Percentiles rank a stretch among this genome's conserved stretches.
These are phyloP conservation scores for Cladosporium sp. DNA, from an alignment of 2,329 filamentous ascomycete genomes.

Conservation along the genomic window DNA sequence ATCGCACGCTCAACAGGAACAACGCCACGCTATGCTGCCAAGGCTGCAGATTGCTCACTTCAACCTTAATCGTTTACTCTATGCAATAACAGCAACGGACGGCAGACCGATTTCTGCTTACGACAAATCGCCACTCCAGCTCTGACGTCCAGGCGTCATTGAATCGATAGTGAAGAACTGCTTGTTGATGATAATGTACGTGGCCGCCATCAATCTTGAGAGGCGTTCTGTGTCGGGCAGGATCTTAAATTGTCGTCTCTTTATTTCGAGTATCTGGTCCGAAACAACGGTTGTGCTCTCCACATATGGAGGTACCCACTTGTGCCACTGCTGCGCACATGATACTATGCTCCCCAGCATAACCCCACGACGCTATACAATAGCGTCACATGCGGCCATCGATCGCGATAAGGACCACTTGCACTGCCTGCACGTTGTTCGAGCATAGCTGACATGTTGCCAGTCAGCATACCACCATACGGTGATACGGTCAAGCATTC, in stretches of 20 bases:
- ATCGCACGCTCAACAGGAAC: not conserved
- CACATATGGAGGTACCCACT: not conserved
- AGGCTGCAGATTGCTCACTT: not conserved
- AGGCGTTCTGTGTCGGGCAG: too few relatives aligned
- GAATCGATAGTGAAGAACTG: too few relatives aligned
- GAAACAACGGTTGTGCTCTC: too few relatives aligned
- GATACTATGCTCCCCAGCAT: not conserved
- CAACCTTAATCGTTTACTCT: not conserved
- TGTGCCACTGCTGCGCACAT: not conserved
- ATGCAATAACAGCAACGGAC: not conserved
- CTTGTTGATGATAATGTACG: too few relatives aligned
- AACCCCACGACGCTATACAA: not conserved
- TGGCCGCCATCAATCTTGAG: too few relatives aligned
- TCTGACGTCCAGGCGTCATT: not conserved
- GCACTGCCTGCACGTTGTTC: not conserved
- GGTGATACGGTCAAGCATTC: too few relatives aligned
- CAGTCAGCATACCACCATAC: too few relatives aligned
- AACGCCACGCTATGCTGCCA: not conserved
- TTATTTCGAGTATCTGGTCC: too few relatives aligned
- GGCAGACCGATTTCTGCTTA: not conserved
- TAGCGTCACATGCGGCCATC: not conserved
- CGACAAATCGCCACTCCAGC: not conserved
- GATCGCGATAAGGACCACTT: not conserved
- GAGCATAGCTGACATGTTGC: too few relatives aligned
- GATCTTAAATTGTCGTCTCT: too few relatives aligned